Evolutionary conservation across 108 stramenopile genomes (phyloP), one percentile per base, ranked within the genome.

Genomic region (Cyclostephanos invisitatus): DNA sequence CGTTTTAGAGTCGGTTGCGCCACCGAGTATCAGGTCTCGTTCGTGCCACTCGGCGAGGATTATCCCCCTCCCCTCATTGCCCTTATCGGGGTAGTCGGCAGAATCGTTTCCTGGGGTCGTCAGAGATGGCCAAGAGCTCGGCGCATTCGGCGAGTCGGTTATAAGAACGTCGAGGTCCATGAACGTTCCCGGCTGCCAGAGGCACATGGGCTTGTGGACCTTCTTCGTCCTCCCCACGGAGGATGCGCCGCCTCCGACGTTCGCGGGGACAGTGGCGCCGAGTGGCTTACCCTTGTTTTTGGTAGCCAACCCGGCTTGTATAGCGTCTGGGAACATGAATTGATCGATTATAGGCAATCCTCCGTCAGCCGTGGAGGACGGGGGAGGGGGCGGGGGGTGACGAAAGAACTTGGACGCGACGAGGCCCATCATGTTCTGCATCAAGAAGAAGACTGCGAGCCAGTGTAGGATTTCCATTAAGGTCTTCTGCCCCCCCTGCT

Each of bases 121-220:
- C 20, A 68, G 42, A 12, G 67, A 22, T 1, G 74, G 64, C 72
- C 80, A 81, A 47, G 68, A 73, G 22, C 32, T 51, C 15, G 81
- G 81, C 36, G 50, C 64, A 50, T 60, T 25, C 5, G 72, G 53
- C 2, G 77, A 78, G 46, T 82, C 77, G 10, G 81, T 50, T 46
- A 82, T 56, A 3, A 78, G 35, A 0, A 82, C 72, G 51, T 78
- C 77, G 22, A 82, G 61, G 57, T 82, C 81, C 81, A 82, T 82
- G 18, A 74, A 59, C 27, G 81, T 79, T n/a, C 81, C 81, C 24
- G 64, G 62, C 8, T 44, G 40, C 81, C 81, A 82, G 0, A 82
- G 72, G 50, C 77, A 78, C 14, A 49, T 14, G 9, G 80, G 80
- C 32, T 81, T 77, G n/a, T 35, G 44, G 2, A 1, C 24, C 21